Evolutionary conservation across 163 green algal species (phyloP), one percentile per base, ranked within the genome.

Genomic region (Chlamydomonas reinhardtii): DNA sequence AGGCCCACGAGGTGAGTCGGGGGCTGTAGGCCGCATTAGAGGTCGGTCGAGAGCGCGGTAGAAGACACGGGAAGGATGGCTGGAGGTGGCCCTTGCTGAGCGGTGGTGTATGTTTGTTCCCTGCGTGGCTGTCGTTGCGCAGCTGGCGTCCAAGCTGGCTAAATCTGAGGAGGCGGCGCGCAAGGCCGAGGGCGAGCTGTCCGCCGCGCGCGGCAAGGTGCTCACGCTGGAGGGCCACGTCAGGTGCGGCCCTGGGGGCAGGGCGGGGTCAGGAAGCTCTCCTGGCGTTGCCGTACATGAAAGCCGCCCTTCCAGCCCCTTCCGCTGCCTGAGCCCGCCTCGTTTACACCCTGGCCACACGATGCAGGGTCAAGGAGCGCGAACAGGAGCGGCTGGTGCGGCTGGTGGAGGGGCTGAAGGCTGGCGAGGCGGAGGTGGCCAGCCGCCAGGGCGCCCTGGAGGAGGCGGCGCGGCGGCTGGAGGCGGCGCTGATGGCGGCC

Each of bases 1-100:
- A 90, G 56, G 35, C 72, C 32, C 80, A 90, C 66, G 86, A 90
- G 79, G 82, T 87, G 61, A 15, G 76, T n/a, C n/a, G n/a, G n/a
- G n/a, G n/a, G n/a, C n/a, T n/a, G n/a, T n/a, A n/a, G n/a, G n/a
- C n/a, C n/a, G n/a, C n/a, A n/a, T n/a, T n/a, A n/a, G n/a, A n/a
- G n/a, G n/a, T n/a, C n/a, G n/a, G n/a, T n/a, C n/a, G n/a, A n/a
- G n/a, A n/a, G n/a, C n/a, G n/a, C n/a, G n/a, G n/a, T n/a, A n/a
- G n/a, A n/a, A n/a, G n/a, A n/a, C n/a, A n/a, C n/a, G n/a, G n/a
- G n/a, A n/a, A n/a, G n/a, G n/a, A n/a, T n/a, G n/a, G n/a, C n/a
- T n/a, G n/a, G n/a, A n/a, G n/a, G n/a, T n/a, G n/a, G n/a, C n/a
- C n/a, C n/a, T n/a, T n/a, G n/a, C n/a, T n/a, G n/a, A n/a, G n/a